Evolutionary conservation across 1,139 yeast species (phyloP), one percentile per base, ranked within the genome.

Genomic region (Petasospora rhodanensis): DNA sequence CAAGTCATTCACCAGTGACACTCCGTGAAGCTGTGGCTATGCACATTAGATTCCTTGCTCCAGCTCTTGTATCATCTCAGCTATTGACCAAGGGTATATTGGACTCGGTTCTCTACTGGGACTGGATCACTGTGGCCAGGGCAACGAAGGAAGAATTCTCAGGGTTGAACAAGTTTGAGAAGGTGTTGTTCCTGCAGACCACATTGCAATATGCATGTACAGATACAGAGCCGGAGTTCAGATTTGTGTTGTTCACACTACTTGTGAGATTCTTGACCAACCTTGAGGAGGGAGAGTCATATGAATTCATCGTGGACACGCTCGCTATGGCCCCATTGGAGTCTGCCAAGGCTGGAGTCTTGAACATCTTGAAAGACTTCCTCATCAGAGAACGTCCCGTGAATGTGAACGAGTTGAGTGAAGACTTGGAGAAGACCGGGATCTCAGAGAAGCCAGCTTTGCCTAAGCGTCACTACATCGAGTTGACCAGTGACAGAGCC

Each of bases 281-380:
- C 22, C 58, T 78, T 24, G 73, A 78, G 0, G 85, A 81, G 40
- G 61, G 62, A 4, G 61, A 67, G 11, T 62, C 83, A 2, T 83
- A 75, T 55, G 66, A 64, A 5, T 84, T 81, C 49, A 62, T 85
- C 14, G 52, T 67, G 24, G 91, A 84, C 52, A 70, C 91, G 0
- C 63, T 89, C 38, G 61, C 65, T 22, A 66, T 72, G 37, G 84
- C 94, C 51, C 94, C 95, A 2, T 78, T 67, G 53, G 73, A 68
- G 26, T 66, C 68, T 27, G 71, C 74, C 15, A 76, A 77, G 45
- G 68, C 77, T 18, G 75, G 76, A 4, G 61, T 79, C 31, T 68
- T 84, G 12, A 75, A 79, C 4, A 73, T 84, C 18, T 66, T 85
- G 47, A 86, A 82, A 53, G 83, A 78, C 43, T 63, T 85, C 40